These are phyloP conservation scores for Oryza meridionalis DNA, from an alignment of 176 grass and related monocot species.

Conservation along the genomic window DNA sequence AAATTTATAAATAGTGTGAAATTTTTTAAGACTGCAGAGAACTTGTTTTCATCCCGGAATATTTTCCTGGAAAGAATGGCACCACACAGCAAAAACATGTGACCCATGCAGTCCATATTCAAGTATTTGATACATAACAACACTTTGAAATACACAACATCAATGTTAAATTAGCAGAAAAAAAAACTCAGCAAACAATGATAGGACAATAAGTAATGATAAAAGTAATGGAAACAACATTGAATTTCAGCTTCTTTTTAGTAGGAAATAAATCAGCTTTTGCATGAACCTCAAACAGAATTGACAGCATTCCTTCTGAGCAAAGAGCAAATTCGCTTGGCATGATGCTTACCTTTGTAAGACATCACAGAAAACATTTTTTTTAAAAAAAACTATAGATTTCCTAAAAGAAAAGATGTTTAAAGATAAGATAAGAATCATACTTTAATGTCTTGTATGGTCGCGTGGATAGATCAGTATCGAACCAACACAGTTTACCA, in stretches of 20 bases:
- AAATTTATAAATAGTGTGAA: neutral
- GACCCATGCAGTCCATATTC: neutral
- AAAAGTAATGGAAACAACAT: neutral
- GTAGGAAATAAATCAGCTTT: neutral
- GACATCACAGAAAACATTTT: neutral
- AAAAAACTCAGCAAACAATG: neutral
- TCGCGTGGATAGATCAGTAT: slow-evolving; percentile 80
- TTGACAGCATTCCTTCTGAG: neutral
- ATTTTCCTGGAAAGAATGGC: neutral
- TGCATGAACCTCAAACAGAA: slow-evolving; percentile 7
- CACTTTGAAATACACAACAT: neutral
- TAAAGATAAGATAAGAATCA: slow-evolving; percentile 30
- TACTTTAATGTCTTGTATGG: slow-evolving; percentile 94
- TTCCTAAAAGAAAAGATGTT: neutral
- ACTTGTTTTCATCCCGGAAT: neutral
- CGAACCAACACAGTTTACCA: slow-evolving; percentile 97
- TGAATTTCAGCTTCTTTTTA: slow-evolving; percentile 6
- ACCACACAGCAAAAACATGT: slow-evolving; percentile 33
- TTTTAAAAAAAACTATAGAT: neutral
- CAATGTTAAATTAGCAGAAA: neutral
- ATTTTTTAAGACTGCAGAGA: neutral
- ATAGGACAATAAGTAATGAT: neutral
- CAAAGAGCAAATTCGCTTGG: slow-evolving; percentile 2
- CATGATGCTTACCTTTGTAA: neutral
- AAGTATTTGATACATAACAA: neutral